Base-by-base conservation (phyloP, 345 rosid genomes). In the Psidium friedrichsthalianum region DNA sequence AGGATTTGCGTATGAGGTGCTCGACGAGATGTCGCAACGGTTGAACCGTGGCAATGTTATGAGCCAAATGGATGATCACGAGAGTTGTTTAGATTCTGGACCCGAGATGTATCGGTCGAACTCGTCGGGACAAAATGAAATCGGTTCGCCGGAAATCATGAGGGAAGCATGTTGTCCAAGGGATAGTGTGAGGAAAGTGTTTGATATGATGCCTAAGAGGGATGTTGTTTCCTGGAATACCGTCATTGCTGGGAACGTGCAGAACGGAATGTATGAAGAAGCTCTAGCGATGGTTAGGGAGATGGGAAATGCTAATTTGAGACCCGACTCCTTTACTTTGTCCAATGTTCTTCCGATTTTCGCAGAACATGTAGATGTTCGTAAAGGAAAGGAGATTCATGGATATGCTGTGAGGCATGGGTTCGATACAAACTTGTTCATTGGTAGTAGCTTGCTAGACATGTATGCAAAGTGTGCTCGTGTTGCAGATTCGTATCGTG, bases 201-300 rank as follows among this genome's bases (percentile, higher is more conserved):
- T 96, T 74, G 93, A 95, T 84, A 55, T 57, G 89, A 94, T 96
- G 98, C 96, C 96, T 6, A 64, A 64, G n/a, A 92, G 92, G 86
- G 98, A 94, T 87, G 84, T 93, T 64, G 96, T 96, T 84, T 96
- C 99, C 0, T 96, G 95, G 96, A 96, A 96, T 85, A 96, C 98
- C 2, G 89, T 95, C 82, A 91, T 95, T 86, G 89, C 93, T 21
- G 96, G 98, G 54, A 90, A 90, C 88, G 96, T 89, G 22, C 94
- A 92, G 74, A 93, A 89, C 85, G 98, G 98, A 32, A 88, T 90
- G 93, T 88, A 91, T 88, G 93, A 89, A 85, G 94, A 93, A 84
- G 98, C 96, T 82, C 86, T 96, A 84, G 85, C 51, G 86, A 90
- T 94, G 94, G 93, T 94, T 87, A 91, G 94, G 87, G 90, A 93